A percentile compares a stretch with the other conserved stretches of the same genome.
These are phyloP conservation scores for Hydrangea macrophylla DNA, from an alignment of 148 eudicot genomes.

Conservation along the genomic window DNA sequence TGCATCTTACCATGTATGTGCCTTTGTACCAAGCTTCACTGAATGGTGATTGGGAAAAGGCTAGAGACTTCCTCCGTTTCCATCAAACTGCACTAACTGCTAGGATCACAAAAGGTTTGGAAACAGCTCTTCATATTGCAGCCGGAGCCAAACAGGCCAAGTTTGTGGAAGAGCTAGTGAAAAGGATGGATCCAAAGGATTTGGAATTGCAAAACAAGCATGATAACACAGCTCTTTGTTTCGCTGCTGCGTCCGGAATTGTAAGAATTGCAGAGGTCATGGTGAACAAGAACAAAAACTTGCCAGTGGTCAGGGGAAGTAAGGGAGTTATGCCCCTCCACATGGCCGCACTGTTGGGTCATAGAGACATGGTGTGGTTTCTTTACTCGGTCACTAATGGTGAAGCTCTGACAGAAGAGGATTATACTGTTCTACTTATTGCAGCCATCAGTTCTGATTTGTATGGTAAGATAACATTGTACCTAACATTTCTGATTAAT, in stretches of 20 bases:
- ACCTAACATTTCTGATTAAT: background rate
- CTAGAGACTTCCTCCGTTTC: too few species aligned
- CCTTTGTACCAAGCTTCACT: too few species aligned
- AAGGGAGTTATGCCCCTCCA: constrained; percentile 16
- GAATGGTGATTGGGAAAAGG: too few species aligned
- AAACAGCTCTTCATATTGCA: too few species aligned
- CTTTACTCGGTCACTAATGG: constrained; percentile 10
- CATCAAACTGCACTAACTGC: too few species aligned
- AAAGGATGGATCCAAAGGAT: too few species aligned
- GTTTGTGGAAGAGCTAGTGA: too few species aligned
- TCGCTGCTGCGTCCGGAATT: constrained; percentile 35
- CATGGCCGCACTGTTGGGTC: constrained; percentile 24
- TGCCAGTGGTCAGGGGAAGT: constrained; percentile 5
- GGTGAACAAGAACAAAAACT: constrained; percentile 1
- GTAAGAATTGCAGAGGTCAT: constrained; percentile 25
- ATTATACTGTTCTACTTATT: constrained; percentile 15
- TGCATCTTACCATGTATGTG: too few species aligned
- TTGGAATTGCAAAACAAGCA: too few species aligned
- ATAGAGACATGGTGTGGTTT: constrained; percentile 15
- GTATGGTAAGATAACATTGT: constrained; percentile 18
- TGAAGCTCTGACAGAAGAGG: constrained; percentile 8
- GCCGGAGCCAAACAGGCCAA: too few species aligned
- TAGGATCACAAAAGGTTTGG: too few species aligned
- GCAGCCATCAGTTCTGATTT: constrained; percentile 23
- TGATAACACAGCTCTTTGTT: too few species aligned